Evolutionary conservation across 257 asterid species (phyloP), one percentile per base, ranked within the genome.

Genomic region (Scutellaria barbata): DNA sequence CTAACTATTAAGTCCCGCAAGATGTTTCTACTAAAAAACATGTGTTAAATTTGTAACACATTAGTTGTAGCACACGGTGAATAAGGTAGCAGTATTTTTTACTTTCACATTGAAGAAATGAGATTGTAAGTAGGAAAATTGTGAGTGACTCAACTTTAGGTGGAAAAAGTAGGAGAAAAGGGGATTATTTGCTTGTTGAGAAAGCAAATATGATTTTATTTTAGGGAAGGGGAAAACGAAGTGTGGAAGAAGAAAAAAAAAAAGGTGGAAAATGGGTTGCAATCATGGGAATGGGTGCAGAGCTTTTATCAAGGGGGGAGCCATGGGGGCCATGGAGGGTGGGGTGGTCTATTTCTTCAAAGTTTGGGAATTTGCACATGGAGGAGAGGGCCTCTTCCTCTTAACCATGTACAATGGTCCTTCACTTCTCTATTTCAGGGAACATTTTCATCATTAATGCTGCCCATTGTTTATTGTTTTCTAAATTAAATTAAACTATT

Each of bases 331-430:
- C 72, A 20, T 48, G 78, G 81, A 16, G 48, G 9, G 69, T 80
- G 51, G 60, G 79, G 76, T 73, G 74, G 75, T 63, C 58, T 52
- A 67, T 83, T 70, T 47, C 84, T 82, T 83, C 53, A 76, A 69
- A 71, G 66, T 43, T 72, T 77, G 81, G 85, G 80, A 84, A 82
- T 68, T 33, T 74, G 88, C 95, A 88, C 91, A 86, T 87, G 95
- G 83, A 12, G 76, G 81, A 92, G 83, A 12, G 76, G 81, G 81
- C 25, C 79, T 71, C 82, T 33, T 69, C 37, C 65, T 57, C 52
- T 16, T 60, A 63, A 55, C 76, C 78, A 46, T 57, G 69, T 62
- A 43, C 72, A n/a, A 11, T 68, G 63, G 37, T 51, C 78, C 79
- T 46, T 45, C 78, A 51, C 66, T 42, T 62, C 52, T 63, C 5